phyloP scores from a whole-genome alignment of 306 rosid genomes.

The Prunus campanulata region DNA sequence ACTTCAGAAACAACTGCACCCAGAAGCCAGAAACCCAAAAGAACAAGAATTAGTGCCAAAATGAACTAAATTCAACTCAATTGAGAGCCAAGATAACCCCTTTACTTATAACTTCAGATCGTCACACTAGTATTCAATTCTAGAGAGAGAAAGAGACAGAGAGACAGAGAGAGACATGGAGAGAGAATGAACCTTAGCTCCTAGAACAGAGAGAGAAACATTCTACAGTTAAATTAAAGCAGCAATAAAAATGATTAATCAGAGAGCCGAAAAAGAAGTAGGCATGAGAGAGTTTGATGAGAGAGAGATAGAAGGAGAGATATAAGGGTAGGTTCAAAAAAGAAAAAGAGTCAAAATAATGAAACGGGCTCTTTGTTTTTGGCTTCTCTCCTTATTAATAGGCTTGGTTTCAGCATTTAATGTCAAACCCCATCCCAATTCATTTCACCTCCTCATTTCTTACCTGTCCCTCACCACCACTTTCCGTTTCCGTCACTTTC shows the following conservation, averaged over 20 bases:
- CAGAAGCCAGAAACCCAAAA: not conserved
- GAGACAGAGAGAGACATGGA: not conserved
- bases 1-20: slow-evolving; percentile 30
- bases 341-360: slow-evolving; percentile 2
- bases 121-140: not conserved
- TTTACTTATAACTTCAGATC: not conserved
- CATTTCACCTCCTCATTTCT: slow-evolving; percentile 1
- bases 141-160: not conserved
- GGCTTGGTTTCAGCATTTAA: slow-evolving; percentile 15
- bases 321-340: not conserved
- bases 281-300: not conserved
- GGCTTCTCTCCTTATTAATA: slow-evolving; percentile 6
- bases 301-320: slow-evolving; percentile 6
- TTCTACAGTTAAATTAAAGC: slow-evolving; percentile 10
- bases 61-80: not conserved
- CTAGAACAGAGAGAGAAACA: slow-evolving; percentile 3
- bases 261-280: not conserved
- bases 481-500: not conserved
- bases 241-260: slow-evolving; percentile 1
- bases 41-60: not conserved
- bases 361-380: not conserved
- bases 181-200: not conserved
- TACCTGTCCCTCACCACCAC: slow-evolving; percentile 13
- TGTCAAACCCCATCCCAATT: not conserved
- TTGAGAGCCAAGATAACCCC: not conserved